phyloP scores from a whole-genome alignment of 2,329 filamentous ascomycete species.

The Xylariaceae sp. region DNA sequence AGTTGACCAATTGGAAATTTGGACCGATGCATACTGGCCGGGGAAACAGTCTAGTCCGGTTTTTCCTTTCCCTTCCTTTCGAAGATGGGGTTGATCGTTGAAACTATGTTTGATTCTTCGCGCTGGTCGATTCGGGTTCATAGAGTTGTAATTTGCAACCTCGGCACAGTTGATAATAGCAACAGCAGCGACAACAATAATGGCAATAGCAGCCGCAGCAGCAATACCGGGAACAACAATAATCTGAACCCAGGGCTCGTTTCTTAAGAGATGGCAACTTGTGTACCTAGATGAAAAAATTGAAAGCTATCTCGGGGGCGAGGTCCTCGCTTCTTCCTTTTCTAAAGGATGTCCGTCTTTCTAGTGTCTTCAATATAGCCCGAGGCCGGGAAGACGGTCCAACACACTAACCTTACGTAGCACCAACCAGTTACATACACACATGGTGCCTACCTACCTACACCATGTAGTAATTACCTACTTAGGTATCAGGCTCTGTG shows the following conservation, averaged over 20 bases:
- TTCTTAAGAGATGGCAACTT: not conserved
- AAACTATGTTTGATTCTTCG: not conserved
- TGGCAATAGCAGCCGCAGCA: not conserved
- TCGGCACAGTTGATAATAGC: not conserved
- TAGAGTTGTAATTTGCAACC: not conserved
- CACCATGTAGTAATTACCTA: conserved; percentile 6
- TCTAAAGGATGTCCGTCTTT: conserved; percentile 1
- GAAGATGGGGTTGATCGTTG: not conserved
- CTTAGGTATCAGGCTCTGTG: not conserved
- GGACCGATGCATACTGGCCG: conserved; percentile 2
- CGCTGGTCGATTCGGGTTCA: conserved; percentile 1
- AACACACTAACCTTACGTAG: conserved; percentile 14
- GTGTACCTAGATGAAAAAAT: not conserved
- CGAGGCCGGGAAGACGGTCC: conserved; percentile 20
- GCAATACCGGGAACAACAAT: not conserved
- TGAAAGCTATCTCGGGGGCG: not conserved
- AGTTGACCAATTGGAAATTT: conserved; percentile 6
- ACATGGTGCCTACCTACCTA: conserved; percentile 3
- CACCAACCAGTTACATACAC: conserved; percentile 15
- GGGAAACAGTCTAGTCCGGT: not conserved
- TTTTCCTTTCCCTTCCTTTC: not conserved
- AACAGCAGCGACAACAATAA: not conserved
- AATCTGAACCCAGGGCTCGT: not conserved
- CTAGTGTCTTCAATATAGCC: not conserved
- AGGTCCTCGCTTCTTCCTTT: conserved; percentile 12